Percentiles rank a stretch among this genome's conserved stretches.
These are phyloP conservation scores for Dothistroma pini DNA, from an alignment of 2,329 filamentous ascomycete species.

Conservation along the genomic window DNA sequence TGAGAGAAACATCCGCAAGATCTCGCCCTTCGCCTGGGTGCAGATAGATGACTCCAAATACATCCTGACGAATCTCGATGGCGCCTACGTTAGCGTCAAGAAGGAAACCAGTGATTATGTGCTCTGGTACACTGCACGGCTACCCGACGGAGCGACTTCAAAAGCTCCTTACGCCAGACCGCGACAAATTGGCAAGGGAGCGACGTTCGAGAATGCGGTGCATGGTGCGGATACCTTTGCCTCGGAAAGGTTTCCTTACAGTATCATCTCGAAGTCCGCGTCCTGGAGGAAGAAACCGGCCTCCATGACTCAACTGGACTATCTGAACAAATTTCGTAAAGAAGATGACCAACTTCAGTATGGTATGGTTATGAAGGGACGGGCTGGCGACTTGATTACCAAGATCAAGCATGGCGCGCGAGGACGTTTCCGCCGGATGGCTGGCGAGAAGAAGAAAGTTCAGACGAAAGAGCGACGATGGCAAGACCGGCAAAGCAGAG, in stretches of 20 bases:
- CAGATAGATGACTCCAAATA: conserved; percentile 67
- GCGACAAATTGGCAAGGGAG: conserved; percentile 61
- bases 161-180: conserved; percentile 64
- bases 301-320: conserved; percentile 58
- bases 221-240: conserved; percentile 71
- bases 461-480: conserved; percentile 46
- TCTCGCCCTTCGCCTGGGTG: conserved; percentile 81
- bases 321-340: conserved; percentile 63
- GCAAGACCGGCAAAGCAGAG: conserved; percentile 39
- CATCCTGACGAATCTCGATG: conserved; percentile 60
- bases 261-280: conserved; percentile 63
- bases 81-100: conserved; percentile 58
- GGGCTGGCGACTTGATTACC: conserved; percentile 85
- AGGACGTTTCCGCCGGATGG: conserved; percentile 51
- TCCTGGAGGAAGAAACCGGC: conserved; percentile 68
- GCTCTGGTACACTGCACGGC: conserved; percentile 43
- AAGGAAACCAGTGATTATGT: conserved; percentile 36
- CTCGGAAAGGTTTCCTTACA: conserved; percentile 38
- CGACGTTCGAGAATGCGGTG: conserved; percentile 70
- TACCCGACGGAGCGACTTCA: conserved; percentile 34
- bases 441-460: conserved; percentile 34
- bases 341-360: conserved; percentile 53
- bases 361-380: conserved; percentile 68
- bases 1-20: conserved; percentile 71
- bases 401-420: conserved; percentile 81